Evolutionary conservation across 805 yeast species (phyloP).

Genomic region (Scheffersomyces lignosus): DNA sequence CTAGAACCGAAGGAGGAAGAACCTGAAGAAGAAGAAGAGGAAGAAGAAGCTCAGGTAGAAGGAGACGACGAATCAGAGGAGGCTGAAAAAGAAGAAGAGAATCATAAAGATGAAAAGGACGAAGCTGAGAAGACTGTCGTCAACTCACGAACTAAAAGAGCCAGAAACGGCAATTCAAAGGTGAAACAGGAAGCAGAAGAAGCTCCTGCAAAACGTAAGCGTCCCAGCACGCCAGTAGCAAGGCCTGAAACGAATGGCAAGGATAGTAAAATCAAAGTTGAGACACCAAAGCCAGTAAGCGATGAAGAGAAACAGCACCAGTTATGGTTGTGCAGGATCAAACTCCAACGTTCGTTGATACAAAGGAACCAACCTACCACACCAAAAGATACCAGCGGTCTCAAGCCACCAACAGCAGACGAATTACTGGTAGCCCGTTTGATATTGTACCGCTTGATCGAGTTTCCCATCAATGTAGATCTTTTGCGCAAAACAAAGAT

Average conservation of each 20-base stretch:
- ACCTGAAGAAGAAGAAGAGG: constrained; percentile 13
- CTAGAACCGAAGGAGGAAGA: constrained; percentile 13
- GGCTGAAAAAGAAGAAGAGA: constrained; percentile 3
- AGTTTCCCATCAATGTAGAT: constrained; percentile 41
- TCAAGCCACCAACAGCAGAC: constrained; percentile 43
- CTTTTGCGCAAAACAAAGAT: constrained; percentile 46
- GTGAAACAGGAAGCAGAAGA: constrained; percentile 4
- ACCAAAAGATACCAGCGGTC: constrained; percentile 33
- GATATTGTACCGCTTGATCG: constrained; percentile 41
- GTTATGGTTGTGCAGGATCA: constrained; percentile 48
- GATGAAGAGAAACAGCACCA: constrained; percentile 46
- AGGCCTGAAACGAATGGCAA: neutral
- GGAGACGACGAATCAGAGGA: constrained; percentile 7
- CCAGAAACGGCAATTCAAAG: constrained; percentile 6
- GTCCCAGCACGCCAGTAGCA: neutral
- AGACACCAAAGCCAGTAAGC: constrained; percentile 17
- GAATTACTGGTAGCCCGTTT: constrained; percentile 43
- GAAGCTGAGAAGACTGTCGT: neutral
- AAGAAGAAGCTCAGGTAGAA: constrained; percentile 10
- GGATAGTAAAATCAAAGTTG: constrained; percentile 3
- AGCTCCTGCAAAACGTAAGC: constrained; percentile 1
- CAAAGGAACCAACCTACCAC: constrained; percentile 45
- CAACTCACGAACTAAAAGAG: neutral
- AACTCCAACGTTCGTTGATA: constrained; percentile 48
- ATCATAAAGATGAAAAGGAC: constrained; percentile 2